Evolutionary conservation across 225 moss, liverwort and hornwort species (phyloP).

Genomic region (Polytrichum formosum): DNA sequence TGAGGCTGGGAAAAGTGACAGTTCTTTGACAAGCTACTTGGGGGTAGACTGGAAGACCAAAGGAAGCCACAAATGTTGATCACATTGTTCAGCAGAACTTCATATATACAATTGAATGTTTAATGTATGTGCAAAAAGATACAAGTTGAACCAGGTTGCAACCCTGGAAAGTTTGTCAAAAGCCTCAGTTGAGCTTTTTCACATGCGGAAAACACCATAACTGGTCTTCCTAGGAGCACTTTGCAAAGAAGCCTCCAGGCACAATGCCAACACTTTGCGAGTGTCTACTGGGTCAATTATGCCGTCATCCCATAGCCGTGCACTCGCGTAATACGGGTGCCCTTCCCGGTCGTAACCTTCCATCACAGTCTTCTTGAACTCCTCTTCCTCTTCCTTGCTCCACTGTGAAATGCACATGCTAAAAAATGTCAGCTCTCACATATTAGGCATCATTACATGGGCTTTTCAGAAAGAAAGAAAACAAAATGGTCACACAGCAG

Average conservation of each 20-base stretch:
- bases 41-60: no score
- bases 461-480: no score
- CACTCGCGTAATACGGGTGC: conserved; percentile 86
- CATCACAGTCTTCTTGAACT: conserved; percentile 68
- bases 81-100: no score
- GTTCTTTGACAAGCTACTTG: no score
- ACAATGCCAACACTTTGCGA: conserved; percentile 78
- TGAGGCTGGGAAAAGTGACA: no score
- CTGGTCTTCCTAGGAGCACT: conserved; percentile 52
- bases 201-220: conserved; percentile 97
- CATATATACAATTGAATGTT: no score
- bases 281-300: conserved; percentile 96
- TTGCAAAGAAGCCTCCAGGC: conserved; percentile 67
- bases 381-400: conserved; percentile 73
- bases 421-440: background rate
- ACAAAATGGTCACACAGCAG: no score
- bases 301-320: conserved; percentile 97
- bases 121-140: no score
- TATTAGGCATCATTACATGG: no score
- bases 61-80: no score
- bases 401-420: conserved; percentile 40
- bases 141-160: no score
- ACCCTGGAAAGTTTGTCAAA: no score
- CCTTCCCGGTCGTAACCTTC: conserved; percentile 84
- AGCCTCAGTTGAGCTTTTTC: conserved; percentile 1